Evolutionary conservation across 2,329 filamentous ascomycete genomes (phyloP), one percentile per base, ranked within the genome.

Genomic region (Penicillium frequentans): DNA sequence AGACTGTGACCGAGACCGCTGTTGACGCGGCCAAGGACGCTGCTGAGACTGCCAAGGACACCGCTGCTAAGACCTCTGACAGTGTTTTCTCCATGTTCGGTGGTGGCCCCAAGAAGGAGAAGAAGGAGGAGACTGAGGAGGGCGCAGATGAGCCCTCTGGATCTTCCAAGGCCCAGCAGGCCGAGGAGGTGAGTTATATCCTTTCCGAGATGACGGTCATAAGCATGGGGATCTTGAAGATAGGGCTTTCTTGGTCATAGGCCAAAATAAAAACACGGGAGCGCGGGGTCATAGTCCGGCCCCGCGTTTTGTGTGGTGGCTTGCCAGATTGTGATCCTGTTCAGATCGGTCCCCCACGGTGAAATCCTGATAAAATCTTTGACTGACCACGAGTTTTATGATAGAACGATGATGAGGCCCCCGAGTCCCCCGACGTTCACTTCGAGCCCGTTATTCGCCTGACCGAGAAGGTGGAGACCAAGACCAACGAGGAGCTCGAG

Each of bases 71-170:
- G 60, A 77, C 80, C 33, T 71, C 71, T 56, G 79, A 82, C 69
- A 84, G 75, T 60, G 90, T 98, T 64, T 98, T 98, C 83, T 93
- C 91, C 77, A 98, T 99, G 95, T 99, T 99, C 74, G 95, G 95
- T 68, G 95, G 95, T 63, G 95, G 95, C 61, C 90, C 90, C 59
- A 96, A 96, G 86, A 98, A 96, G 83, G 91, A 95, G 81, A 93
- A 91, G 84, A 96, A 95, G 84, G 86, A 87, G 61, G 89, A 90
- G 58, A 81, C 69, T 31, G 79, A 90, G 31, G 90, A 90, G 72
- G 91, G 90, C 67, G 88, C 87, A 64, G 89, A 92, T 65, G 93
- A 97, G 75, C 90, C 87, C 74, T 96, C 91, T 65, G 93, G 93
- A 70, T 92, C 90, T 75, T 89, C 90, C 71, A 95, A 95, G 83